Evolutionary conservation across 2,329 filamentous ascomycete species (phyloP).

Genomic region (Teratosphaeria destructans): DNA sequence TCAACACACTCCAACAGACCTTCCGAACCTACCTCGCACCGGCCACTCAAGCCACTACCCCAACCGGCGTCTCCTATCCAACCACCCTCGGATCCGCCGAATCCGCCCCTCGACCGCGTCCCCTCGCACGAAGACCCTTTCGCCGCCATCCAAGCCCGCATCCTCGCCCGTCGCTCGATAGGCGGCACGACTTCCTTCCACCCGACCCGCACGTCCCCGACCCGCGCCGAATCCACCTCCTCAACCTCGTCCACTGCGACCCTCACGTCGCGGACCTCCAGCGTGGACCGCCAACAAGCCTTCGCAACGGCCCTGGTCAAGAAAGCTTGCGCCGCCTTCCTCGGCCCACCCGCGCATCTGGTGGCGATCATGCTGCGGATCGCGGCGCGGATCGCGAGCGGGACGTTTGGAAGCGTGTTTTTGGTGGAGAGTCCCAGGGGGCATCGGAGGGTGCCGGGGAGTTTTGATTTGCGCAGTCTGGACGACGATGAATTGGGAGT

Average conservation of each 20-base stretch:
- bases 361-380: constrained; percentile 72
- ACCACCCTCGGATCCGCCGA: neutral
- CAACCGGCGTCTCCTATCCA: neutral
- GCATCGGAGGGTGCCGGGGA: constrained; percentile 51
- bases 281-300: constrained; percentile 5
- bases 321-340: constrained; percentile 65
- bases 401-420: constrained; percentile 23
- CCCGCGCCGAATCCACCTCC: constrained; percentile 14
- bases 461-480: constrained; percentile 30
- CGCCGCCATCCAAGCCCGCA: constrained; percentile 24
- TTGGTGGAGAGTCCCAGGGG: constrained; percentile 20
- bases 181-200: constrained; percentile 21
- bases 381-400: constrained; percentile 59
- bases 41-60: neutral
- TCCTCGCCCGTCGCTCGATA: constrained; percentile 24
- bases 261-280: constrained; percentile 3
- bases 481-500: constrained; percentile 40
- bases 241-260: constrained; percentile 6
- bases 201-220: constrained; percentile 33
- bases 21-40: neutral
- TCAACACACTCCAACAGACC: neutral
- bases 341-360: constrained; percentile 71
- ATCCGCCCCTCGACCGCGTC: neutral
- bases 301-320: constrained; percentile 48
- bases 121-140: constrained; percentile 16